Conservation (phyloP, 192 early-diverging fungal genomes). For the Backusella mclennaniae region DNA sequence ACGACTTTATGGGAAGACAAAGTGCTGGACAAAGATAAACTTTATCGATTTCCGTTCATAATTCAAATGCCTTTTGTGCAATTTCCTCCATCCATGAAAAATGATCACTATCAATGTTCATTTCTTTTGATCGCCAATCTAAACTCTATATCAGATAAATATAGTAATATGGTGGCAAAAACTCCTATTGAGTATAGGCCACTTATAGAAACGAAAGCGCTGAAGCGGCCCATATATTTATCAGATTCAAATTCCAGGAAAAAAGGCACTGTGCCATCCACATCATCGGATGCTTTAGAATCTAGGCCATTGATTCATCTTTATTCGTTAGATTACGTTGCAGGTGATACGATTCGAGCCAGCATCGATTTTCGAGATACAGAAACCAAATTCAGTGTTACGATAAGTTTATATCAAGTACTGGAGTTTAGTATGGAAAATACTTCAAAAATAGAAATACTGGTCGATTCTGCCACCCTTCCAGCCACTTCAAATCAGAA, state of each 20-base stretch:
- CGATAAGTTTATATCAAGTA: background rate
- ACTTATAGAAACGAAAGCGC: background rate
- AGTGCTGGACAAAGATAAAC: background rate
- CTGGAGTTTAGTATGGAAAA: background rate
- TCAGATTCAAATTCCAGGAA: background rate
- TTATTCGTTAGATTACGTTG: background rate
- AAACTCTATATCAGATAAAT: background rate
- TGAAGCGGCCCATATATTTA: constrained; percentile 1
- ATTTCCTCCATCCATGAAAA: constrained; percentile 5
- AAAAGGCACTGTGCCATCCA: background rate
- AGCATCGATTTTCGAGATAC: background rate
- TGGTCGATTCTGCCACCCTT: background rate
- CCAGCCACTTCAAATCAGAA: background rate
- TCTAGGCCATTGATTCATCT: background rate
- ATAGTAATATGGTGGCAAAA: background rate
- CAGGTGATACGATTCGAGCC: background rate
- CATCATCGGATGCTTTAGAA: background rate
- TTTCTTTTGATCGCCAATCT: background rate
- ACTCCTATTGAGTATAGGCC: background rate
- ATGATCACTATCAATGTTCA: background rate
- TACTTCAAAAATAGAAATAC: background rate
- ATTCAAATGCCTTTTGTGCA: constrained; percentile 10
- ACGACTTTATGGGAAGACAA: background rate
- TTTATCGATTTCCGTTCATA: background rate
- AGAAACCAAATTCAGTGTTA: background rate